Evolutionary conservation across 306 rosid genomes (phyloP).

Genomic region (Cicer cuneatum): DNA sequence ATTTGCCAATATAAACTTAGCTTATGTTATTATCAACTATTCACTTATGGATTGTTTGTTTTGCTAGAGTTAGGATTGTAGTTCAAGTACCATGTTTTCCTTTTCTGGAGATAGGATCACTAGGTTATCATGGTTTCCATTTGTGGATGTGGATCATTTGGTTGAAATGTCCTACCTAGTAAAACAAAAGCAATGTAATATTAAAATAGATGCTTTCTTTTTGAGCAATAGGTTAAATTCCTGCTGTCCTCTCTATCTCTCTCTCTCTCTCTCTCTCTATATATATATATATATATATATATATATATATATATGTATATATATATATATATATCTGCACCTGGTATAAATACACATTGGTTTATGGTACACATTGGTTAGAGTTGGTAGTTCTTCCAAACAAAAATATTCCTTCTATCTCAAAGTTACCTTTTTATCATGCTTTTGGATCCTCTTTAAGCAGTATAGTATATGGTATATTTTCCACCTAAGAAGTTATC

Average conservation of each 20-base stretch:
- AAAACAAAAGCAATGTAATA: not conserved
- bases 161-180: slow-evolving; percentile 34
- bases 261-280: not conserved
- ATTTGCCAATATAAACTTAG: slow-evolving; percentile 1
- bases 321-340: not conserved
- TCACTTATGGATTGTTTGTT: slow-evolving; percentile 22
- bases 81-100: slow-evolving; percentile 27
- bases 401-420: not conserved
- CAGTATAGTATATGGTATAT: not conserved
- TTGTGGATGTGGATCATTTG: slow-evolving; percentile 7
- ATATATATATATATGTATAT: too few relatives aligned
- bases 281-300: too few relatives aligned
- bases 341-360: not conserved
- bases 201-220: slow-evolving; percentile 16
- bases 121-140: slow-evolving; percentile 19
- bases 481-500: not conserved
- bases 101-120: slow-evolving; percentile 24
- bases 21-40: slow-evolving; percentile 18
- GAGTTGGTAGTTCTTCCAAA: not conserved
- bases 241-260: not conserved
- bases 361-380: slow-evolving; percentile 18
- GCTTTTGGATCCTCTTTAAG: slow-evolving; percentile 18
- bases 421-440: not conserved
- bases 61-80: slow-evolving; percentile 16
- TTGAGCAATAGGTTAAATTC: slow-evolving; percentile 1